Percentiles rank a stretch among this genome's conserved stretches.
Evolutionary conservation across 106 monocot species (phyloP).

Genomic region (Gastrodia elata): DNA sequence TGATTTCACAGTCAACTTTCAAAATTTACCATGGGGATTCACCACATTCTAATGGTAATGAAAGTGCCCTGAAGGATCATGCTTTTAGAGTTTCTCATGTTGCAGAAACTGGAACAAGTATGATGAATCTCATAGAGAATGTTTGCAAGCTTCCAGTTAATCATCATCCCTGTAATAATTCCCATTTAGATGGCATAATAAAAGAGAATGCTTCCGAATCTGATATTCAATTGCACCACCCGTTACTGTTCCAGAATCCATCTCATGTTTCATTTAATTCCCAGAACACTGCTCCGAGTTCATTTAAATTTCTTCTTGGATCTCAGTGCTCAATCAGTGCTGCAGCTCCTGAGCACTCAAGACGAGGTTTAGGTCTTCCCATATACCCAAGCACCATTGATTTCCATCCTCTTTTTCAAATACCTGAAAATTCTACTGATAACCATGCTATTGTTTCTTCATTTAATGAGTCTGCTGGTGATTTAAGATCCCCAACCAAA

Average conservation of each 20-base stretch:
- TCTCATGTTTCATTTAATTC: constrained; percentile 25
- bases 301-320: constrained; percentile 19
- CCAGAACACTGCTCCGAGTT: constrained; percentile 19
- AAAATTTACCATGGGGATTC: constrained; percentile 19
- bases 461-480: constrained; percentile 5
- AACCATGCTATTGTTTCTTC: not conserved
- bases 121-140: constrained; percentile 10
- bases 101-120: constrained; percentile 11
- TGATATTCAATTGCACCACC: constrained; percentile 81
- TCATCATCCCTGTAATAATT: constrained; percentile 1
- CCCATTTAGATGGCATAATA: constrained; percentile 12
- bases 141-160: constrained; percentile 14
- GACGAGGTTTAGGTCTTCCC: not conserved
- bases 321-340: not conserved
- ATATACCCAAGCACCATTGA: constrained; percentile 30
- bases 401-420: constrained; percentile 76
- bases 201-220: constrained; percentile 43
- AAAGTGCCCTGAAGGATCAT: constrained; percentile 8
- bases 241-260: constrained; percentile 55
- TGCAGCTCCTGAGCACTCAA: not conserved
- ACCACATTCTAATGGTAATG: constrained; percentile 10
- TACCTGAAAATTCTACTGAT: constrained; percentile 22
- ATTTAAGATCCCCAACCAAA: constrained; percentile 15
- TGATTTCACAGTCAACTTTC: constrained; percentile 76
- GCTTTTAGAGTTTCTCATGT: constrained; percentile 12